These are phyloP conservation scores for Leucocoprinus leucothites DNA, from an alignment of 768 basidiomycete species.

Conservation along the genomic window DNA sequence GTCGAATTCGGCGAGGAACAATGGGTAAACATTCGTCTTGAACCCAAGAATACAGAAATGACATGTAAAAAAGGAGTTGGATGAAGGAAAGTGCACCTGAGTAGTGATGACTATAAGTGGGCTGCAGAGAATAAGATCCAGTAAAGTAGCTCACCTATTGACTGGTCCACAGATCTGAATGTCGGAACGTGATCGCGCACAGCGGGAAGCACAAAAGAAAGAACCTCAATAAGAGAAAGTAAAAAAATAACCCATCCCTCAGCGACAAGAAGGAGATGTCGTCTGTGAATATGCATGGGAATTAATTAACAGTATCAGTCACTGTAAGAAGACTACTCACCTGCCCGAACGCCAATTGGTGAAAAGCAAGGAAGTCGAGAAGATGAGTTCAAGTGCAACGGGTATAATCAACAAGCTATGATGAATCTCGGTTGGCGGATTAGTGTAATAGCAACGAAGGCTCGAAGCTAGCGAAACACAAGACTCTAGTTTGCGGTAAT, in stretches of 20 bases:
- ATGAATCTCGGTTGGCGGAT: constrained; percentile 29
- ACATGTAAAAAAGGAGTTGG: constrained; percentile 60
- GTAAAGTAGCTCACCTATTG: constrained; percentile 48
- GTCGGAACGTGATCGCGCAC: constrained; percentile 39
- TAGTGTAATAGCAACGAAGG: constrained; percentile 64
- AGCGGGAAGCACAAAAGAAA: constrained; percentile 54
- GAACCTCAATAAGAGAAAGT: constrained; percentile 57
- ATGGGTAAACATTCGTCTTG: constrained; percentile 45
- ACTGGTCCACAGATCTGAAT: constrained; percentile 54
- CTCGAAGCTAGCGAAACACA: constrained; percentile 71
- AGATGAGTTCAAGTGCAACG: constrained; percentile 58
- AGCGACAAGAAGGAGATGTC: constrained; percentile 53
- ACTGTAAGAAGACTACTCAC: constrained; percentile 31
- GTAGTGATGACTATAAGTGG: constrained; percentile 15
- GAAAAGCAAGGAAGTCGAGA: constrained; percentile 50
- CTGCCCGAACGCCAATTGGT: constrained; percentile 44
- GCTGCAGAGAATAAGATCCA: background rate
- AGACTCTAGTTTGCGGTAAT: constrained; percentile 27
- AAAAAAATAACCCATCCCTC: constrained; percentile 63
- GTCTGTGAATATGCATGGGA: constrained; percentile 28
- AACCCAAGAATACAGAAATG: constrained; percentile 61
- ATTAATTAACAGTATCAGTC: background rate
- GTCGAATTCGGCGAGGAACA: constrained; percentile 49
- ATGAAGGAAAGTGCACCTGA: constrained; percentile 56
- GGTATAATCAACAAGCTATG: constrained; percentile 56